Conservation (phyloP, 208 protist species). For the Acanthamoeba healyi region DNA sequence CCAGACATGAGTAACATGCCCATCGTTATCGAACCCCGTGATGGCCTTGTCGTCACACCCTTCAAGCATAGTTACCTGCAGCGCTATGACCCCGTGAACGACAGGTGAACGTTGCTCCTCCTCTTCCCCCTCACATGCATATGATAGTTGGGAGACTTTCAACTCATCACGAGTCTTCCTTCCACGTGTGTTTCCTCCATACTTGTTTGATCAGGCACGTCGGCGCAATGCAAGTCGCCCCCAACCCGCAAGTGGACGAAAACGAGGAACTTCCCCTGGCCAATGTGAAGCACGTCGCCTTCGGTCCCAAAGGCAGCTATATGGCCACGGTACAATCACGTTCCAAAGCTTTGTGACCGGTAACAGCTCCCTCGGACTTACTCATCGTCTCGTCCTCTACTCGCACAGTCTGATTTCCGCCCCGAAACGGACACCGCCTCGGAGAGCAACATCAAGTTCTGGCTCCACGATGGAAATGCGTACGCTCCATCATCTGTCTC, state of each 20-base stretch:
- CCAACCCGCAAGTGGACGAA: background rate
- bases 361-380: too few relatives aligned
- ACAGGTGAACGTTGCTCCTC: background rate
- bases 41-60: background rate
- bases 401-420: background rate
- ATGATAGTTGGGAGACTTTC: too few relatives aligned
- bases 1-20: background rate
- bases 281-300: background rate
- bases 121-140: background rate
- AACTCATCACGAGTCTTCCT: too few relatives aligned
- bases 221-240: background rate
- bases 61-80: constrained; percentile 5
- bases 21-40: background rate
- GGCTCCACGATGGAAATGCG: constrained; percentile 1
- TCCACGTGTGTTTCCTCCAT: too few relatives aligned
- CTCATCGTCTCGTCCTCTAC: background rate
- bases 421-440: background rate
- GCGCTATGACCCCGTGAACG: constrained; percentile 12
- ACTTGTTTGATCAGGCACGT: too few relatives aligned
- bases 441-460: constrained; percentile 13
- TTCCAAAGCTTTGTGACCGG: background rate
- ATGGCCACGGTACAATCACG: constrained; percentile 58
- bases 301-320: constrained; percentile 56
- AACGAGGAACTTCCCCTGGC: background rate
- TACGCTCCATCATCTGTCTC: background rate